phyloP scores from a whole-genome alignment of 257 asterid species.

The Eucommia ulmoides region DNA sequence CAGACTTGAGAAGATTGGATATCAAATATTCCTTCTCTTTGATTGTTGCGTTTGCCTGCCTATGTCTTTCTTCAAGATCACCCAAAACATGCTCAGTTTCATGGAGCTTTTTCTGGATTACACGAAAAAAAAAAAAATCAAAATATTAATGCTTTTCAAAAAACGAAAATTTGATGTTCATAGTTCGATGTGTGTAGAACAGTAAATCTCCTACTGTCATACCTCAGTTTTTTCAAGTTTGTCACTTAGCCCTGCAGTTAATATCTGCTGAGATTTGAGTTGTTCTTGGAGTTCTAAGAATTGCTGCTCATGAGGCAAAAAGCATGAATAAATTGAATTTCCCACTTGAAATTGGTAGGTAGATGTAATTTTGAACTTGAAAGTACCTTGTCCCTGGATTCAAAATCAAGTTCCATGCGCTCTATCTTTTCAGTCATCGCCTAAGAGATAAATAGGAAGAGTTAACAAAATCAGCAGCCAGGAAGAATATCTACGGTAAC shows the following conservation, averaged over 20 bases:
- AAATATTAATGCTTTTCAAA: constrained; percentile 15
- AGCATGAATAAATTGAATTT: constrained; percentile 3
- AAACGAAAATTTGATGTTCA: constrained; percentile 8
- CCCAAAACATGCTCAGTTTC: constrained; percentile 75
- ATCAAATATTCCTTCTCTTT: constrained; percentile 89
- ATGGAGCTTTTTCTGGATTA: constrained; percentile 86
- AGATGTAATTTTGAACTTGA: constrained; percentile 6
- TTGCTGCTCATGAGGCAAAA: constrained; percentile 46
- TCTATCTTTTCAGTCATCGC: constrained; percentile 95
- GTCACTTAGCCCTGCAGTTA: constrained; percentile 53
- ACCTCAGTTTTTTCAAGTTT: constrained; percentile 91
- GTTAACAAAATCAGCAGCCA: constrained; percentile 6
- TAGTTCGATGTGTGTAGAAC: not conserved
- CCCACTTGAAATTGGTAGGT: not conserved
- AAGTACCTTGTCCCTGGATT: constrained; percentile 85
- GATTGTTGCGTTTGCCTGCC: constrained; percentile 82
- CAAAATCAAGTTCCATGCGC: constrained; percentile 85
- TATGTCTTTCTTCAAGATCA: constrained; percentile 87
- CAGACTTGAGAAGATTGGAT: constrained; percentile 87
- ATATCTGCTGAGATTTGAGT: constrained; percentile 68
- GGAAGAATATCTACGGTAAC: constrained; percentile 6
- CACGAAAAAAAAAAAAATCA: constrained; percentile 12
- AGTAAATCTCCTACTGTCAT: not conserved
- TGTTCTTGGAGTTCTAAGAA: constrained; percentile 75
- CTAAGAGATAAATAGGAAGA: constrained; percentile 20